phyloP scores from a whole-genome alignment of 768 basidiomycete species.

The Podaxis rugospora region DNA sequence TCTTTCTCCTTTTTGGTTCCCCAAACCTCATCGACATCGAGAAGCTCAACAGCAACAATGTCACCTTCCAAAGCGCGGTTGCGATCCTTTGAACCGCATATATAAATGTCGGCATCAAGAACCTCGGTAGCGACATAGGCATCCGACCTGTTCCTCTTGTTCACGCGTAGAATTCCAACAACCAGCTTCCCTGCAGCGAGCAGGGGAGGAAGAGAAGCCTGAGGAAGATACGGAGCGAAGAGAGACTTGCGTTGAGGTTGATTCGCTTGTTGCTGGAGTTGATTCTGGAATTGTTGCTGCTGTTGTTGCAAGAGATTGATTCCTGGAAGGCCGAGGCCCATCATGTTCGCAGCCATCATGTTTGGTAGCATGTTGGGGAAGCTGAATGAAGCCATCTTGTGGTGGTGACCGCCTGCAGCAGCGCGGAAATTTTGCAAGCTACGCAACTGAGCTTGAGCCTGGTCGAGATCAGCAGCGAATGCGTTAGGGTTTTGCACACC shows the following conservation, averaged over 20 bases:
- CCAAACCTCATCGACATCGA: slow-evolving; percentile 98
- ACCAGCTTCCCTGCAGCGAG: slow-evolving; percentile 96
- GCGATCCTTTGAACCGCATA: slow-evolving; percentile 97
- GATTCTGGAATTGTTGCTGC: slow-evolving; percentile 92
- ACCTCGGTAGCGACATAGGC: slow-evolving; percentile 99
- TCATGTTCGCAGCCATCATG: slow-evolving; percentile 96
- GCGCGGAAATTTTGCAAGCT: slow-evolving; percentile 97
- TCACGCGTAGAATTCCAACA: slow-evolving; percentile 94
- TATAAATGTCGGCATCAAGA: slow-evolving; percentile 97
- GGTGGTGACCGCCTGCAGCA: slow-evolving; percentile 89
- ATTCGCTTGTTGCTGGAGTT: slow-evolving; percentile 86
- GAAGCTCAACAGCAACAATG: slow-evolving; percentile 94
- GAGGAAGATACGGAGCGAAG: slow-evolving; percentile 97
- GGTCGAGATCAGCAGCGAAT: slow-evolving; percentile 83
- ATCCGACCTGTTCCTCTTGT: slow-evolving; percentile 97
- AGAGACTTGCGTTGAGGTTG: slow-evolving; percentile 97
- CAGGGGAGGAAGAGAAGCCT: slow-evolving; percentile 94
- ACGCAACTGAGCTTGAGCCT: slow-evolving; percentile 94
- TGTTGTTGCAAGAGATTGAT: slow-evolving; percentile 89
- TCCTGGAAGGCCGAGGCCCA: slow-evolving; percentile 81
- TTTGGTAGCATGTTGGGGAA: slow-evolving; percentile 98
- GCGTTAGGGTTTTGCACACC: slow-evolving; percentile 56
- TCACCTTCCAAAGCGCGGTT: slow-evolving; percentile 98
- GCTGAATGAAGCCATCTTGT: slow-evolving; percentile 96
- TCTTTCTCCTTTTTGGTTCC: slow-evolving; percentile 99